Evolutionary conservation across 1,284 basidiomycete species (phyloP).

Genomic region (Microbotryum silenes-acaulis): DNA sequence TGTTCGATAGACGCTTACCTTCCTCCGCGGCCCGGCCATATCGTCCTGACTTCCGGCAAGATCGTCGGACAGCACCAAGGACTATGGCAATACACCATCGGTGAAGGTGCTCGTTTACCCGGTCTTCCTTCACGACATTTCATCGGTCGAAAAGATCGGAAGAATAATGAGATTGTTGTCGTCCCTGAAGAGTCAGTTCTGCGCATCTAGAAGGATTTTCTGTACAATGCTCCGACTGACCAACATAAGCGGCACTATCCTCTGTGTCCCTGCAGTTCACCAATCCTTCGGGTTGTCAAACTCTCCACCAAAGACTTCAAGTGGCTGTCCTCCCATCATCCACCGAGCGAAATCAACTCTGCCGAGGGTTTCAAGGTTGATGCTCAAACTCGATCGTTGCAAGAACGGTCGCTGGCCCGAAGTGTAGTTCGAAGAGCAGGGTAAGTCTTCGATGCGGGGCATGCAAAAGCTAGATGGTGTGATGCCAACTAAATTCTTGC

Average conservation of each 20-base stretch:
- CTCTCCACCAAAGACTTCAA: conserved; percentile 52
- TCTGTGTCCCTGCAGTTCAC: conserved; percentile 38
- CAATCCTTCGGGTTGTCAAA: conserved; percentile 51
- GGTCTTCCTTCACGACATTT: conserved; percentile 62
- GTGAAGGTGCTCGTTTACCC: conserved; percentile 61
- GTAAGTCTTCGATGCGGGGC: conserved; percentile 38
- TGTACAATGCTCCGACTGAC: not conserved
- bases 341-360: conserved; percentile 48
- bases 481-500: too few species aligned
- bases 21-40: conserved; percentile 55
- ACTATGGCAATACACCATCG: conserved; percentile 82
- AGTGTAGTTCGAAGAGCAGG: conserved; percentile 33
- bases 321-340: conserved; percentile 66
- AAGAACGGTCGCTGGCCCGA: conserved; percentile 54
- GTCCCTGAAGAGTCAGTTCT: conserved; percentile 62
- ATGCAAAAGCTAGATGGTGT: too few species aligned
- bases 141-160: conserved; percentile 63
- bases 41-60: conserved; percentile 57
- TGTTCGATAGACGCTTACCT: conserved; percentile 63
- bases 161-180: conserved; percentile 59
- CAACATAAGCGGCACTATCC: too few species aligned
- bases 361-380: conserved; percentile 48
- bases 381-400: conserved; percentile 63
- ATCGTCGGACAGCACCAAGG: conserved; percentile 62
- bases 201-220: not conserved